phyloP scores from a whole-genome alignment of 495 filamentous ascomycete species.

The Penicillium lagena region DNA sequence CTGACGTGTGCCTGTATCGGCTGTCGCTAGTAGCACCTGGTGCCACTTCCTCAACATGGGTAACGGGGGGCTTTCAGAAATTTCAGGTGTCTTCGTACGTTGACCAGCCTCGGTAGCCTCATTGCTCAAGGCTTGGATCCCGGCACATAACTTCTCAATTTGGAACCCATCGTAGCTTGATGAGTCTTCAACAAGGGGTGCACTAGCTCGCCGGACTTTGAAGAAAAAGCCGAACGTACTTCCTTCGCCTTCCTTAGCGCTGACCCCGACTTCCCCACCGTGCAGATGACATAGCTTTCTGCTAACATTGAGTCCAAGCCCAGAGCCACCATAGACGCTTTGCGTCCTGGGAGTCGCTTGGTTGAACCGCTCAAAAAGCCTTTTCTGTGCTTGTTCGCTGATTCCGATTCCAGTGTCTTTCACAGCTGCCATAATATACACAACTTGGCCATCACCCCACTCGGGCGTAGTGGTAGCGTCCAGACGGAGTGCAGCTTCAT shows the following conservation, averaged over 20 bases:
- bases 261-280: slow-evolving; percentile 78
- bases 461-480: slow-evolving; percentile 48
- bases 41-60: not conserved
- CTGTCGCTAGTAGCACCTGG: slow-evolving; percentile 1
- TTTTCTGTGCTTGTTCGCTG: slow-evolving; percentile 62
- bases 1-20: not conserved
- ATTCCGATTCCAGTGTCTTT: slow-evolving; percentile 75
- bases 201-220: slow-evolving; percentile 40
- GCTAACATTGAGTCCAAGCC: slow-evolving; percentile 78
- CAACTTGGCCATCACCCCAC: slow-evolving; percentile 62
- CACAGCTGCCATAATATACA: slow-evolving; percentile 69
- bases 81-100: slow-evolving; percentile 2
- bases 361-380: slow-evolving; percentile 75
- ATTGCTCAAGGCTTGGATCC: slow-evolving; percentile 13
- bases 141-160: slow-evolving; percentile 13
- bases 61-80: slow-evolving; percentile 1
- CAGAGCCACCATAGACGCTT: slow-evolving; percentile 75
- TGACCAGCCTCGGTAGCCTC: slow-evolving; percentile 7
- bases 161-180: slow-evolving; percentile 4
- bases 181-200: slow-evolving; percentile 21
- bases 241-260: slow-evolving; percentile 62
- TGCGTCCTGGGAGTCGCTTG: slow-evolving; percentile 75
- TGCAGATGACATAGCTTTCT: slow-evolving; percentile 72
- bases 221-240: slow-evolving; percentile 86
- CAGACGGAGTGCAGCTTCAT: slow-evolving; percentile 21